A percentile compares a stretch with the other conserved stretches of the same genome.
phyloP scores from a whole-genome alignment of 2,329 filamentous ascomycete genomes.

The Aspergillus awamori region DNA sequence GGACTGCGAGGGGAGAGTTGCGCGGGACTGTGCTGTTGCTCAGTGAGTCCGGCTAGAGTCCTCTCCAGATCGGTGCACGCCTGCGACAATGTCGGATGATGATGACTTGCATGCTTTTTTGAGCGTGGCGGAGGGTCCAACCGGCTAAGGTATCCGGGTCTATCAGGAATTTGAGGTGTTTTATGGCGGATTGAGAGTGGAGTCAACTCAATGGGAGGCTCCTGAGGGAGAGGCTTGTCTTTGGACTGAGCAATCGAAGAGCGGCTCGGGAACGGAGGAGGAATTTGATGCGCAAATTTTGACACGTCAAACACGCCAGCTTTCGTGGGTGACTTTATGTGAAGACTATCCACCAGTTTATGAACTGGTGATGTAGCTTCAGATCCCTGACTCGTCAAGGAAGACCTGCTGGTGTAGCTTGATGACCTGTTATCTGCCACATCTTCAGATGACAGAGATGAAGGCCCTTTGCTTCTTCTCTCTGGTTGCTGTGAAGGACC shows the following conservation, averaged over 20 bases:
- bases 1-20: conserved; percentile 20
- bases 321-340: conserved; percentile 27
- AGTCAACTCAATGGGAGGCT: conserved; percentile 35
- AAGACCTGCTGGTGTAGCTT: conserved; percentile 40
- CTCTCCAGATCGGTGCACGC: conserved; percentile 43
- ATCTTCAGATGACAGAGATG: conserved; percentile 31
- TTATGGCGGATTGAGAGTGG: conserved; percentile 32
- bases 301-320: conserved; percentile 41
- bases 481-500: not conserved
- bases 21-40: conserved; percentile 4
- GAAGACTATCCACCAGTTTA: conserved; percentile 28
- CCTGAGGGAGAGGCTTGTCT: conserved; percentile 47
- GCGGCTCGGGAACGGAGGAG: conserved; percentile 19
- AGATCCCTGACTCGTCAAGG: conserved; percentile 37
- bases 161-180: conserved; percentile 7
- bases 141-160: not conserved
- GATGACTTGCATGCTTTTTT: conserved; percentile 14
- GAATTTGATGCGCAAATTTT: conserved; percentile 17
- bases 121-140: conserved; percentile 9
- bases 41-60: conserved; percentile 32
- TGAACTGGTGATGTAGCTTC: conserved; percentile 24
- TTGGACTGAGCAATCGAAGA: conserved; percentile 32
- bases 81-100: conserved; percentile 32
- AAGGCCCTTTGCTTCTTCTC: not conserved
- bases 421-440: conserved; percentile 37